Conservation (phyloP, 129 eudicot genomes). For the Oenanthe sinensis region DNA sequence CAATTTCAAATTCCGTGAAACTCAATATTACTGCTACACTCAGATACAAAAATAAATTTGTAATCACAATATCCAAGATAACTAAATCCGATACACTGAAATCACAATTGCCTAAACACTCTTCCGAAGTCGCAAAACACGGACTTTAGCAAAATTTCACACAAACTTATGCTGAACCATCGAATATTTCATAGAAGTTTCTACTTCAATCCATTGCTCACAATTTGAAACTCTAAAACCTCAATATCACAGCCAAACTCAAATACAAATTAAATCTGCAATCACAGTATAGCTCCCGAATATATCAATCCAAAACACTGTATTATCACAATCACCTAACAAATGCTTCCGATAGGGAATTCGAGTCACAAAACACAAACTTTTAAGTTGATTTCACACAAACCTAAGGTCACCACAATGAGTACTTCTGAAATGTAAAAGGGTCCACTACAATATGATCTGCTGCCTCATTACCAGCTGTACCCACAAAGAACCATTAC, state of each 20-base stretch:
- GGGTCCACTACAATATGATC: constrained; percentile 11
- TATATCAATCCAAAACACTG: background rate
- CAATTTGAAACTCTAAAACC: constrained; percentile 22
- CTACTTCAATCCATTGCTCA: constrained; percentile 9
- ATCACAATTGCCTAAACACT: background rate
- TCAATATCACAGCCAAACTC: constrained; percentile 10
- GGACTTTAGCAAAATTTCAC: background rate
- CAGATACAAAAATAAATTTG: background rate
- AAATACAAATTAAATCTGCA: background rate
- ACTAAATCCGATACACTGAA: background rate
- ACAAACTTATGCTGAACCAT: constrained; percentile 9
- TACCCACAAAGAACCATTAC: constrained; percentile 11
- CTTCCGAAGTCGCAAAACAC: background rate
- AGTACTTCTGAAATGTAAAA: constrained; percentile 6
- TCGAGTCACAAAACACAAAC: background rate
- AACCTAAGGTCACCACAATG: constrained; percentile 18
- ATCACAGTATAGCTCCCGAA: background rate
- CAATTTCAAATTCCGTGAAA: constrained; percentile 15
- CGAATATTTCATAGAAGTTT: constrained; percentile 26
- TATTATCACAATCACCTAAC: background rate
- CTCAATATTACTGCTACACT: constrained; percentile 15
- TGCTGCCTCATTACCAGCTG: constrained; percentile 9
- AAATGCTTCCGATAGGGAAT: background rate
- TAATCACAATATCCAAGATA: background rate
- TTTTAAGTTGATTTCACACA: background rate